Evolutionary conservation across 2,329 filamentous ascomycete genomes (phyloP), one percentile per base, ranked within the genome.

Genomic region (Septoria petroselini): DNA sequence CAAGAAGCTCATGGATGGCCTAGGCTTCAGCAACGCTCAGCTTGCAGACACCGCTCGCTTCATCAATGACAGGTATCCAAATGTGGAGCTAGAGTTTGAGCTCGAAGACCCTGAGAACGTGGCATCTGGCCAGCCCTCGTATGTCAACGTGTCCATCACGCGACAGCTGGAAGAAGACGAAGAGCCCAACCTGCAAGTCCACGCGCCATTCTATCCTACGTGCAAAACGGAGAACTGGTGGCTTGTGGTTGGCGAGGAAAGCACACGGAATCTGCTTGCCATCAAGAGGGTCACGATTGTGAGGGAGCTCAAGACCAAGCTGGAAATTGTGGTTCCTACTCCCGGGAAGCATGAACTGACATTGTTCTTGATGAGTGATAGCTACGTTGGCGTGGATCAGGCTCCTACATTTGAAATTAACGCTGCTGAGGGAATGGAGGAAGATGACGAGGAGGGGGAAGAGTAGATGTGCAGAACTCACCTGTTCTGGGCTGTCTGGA

Each of bases 201-300:
- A 97, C 67, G 91, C 91, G 43, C 93, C 93, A 0, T 98, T 97
- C 77, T 98, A 93, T 68, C 91, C 93, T 1, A 76, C 71, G 41
- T 85, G 86, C 70, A 98, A 98, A 78, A 85, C 88, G 75, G 93
- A 98, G 77, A 95, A 93, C 67, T 98, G 91, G 91, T 98, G 93
- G 93, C 74, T 98, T 48, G 88, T 98, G 15, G 88, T 98, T 27
- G 91, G 91, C 23, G 91, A 97, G 62, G 90, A 96, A 73, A 86
- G 82, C 68, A 88, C 86, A 33, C 91, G 89, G 75, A 91, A 79
- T 57, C 75, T 98, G 55, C 76, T 97, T 50, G 91, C 88, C 2
- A 95, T 97, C 75, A 98, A 97, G 78, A 82, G 91, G 60, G 85
- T 98, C 53, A 95, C 91, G 1, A 85, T 98, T 57, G 86, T 84